A percentile compares a stretch with the other conserved stretches of the same genome.
Evolutionary conservation across 805 yeast species (phyloP).

Genomic region (Wickerhamiella dianesei): DNA sequence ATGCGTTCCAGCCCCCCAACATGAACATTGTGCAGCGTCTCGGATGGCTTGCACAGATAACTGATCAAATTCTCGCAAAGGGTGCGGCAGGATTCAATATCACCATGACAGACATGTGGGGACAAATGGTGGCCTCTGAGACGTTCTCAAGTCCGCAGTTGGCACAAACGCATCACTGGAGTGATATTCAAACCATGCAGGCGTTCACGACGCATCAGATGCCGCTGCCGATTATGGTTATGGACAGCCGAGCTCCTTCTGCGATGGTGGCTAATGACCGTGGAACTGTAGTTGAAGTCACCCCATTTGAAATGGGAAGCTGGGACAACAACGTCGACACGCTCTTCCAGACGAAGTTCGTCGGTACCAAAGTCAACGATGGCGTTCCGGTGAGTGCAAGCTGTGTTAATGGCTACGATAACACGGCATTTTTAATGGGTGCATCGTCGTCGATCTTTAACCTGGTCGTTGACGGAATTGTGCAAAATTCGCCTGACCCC

Average conservation of each 20-base stretch:
- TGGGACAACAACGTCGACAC: slow-evolving; percentile 56
- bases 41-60: background rate
- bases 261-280: slow-evolving; percentile 34
- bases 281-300: slow-evolving; percentile 34
- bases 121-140: slow-evolving; percentile 50
- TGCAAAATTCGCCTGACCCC: background rate
- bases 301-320: slow-evolving; percentile 53
- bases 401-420: slow-evolving; percentile 61
- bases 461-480: slow-evolving; percentile 31
- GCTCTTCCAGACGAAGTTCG: slow-evolving; percentile 46
- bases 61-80: slow-evolving; percentile 2
- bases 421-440: slow-evolving; percentile 69
- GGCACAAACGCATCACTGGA: slow-evolving; percentile 39
- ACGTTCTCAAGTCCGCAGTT: slow-evolving; percentile 42
- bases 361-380: slow-evolving; percentile 30
- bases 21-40: background rate
- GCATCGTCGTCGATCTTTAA: slow-evolving; percentile 72
- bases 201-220: slow-evolving; percentile 43
- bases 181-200: slow-evolving; percentile 40
- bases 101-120: slow-evolving; percentile 61
- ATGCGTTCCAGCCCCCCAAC: slow-evolving; percentile 12
- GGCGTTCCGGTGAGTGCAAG: slow-evolving; percentile 17
- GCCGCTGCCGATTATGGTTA: slow-evolving; percentile 47
- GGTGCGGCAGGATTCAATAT: slow-evolving; percentile 43
- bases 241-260: slow-evolving; percentile 26